Conservation (phyloP, 2,329 filamentous ascomycete genomes). For the Fusarium zealandicum region DNA sequence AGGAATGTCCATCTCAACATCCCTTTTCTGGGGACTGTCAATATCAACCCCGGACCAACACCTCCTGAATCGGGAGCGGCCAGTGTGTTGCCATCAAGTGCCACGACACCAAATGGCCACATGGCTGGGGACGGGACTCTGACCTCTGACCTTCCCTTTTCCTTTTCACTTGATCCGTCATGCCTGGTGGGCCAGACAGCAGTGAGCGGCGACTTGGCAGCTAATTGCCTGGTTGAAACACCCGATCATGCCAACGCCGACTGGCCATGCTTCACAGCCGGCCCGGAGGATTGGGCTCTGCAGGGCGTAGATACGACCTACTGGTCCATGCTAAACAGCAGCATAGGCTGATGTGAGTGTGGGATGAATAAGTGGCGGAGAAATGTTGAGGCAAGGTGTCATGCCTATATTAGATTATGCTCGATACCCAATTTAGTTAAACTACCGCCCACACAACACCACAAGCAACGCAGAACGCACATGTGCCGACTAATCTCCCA, state of each 20-base stretch:
- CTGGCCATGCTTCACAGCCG: conserved; percentile 42
- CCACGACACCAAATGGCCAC: conserved; percentile 17
- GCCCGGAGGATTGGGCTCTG: conserved; percentile 50
- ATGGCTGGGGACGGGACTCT: conserved; percentile 5
- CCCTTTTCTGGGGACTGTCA: conserved; percentile 57
- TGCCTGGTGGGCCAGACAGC: neutral
- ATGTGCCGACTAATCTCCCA: conserved; percentile 6
- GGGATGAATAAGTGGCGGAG: too few relatives aligned
- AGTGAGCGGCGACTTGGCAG: conserved; percentile 7
- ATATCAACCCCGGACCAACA: conserved; percentile 45
- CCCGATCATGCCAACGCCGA: conserved; percentile 23
- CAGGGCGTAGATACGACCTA: conserved; percentile 51
- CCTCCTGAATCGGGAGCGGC: conserved; percentile 19
- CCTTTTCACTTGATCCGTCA: conserved; percentile 7
- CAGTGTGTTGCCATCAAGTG: conserved; percentile 21
- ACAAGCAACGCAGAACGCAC: conserved; percentile 22
- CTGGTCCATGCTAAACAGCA: conserved; percentile 45
- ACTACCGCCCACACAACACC: conserved; percentile 17
- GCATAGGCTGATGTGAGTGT: conserved; percentile 16
- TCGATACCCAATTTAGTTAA: neutral
- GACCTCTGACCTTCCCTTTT: conserved; percentile 15
- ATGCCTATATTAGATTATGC: conserved; percentile 23
- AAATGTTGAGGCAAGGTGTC: conserved; percentile 1
- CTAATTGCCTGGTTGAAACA: conserved; percentile 13
- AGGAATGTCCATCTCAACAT: conserved; percentile 50